Conservation (phyloP, 768 basidiomycete species). For the Mycena polygramma region DNA sequence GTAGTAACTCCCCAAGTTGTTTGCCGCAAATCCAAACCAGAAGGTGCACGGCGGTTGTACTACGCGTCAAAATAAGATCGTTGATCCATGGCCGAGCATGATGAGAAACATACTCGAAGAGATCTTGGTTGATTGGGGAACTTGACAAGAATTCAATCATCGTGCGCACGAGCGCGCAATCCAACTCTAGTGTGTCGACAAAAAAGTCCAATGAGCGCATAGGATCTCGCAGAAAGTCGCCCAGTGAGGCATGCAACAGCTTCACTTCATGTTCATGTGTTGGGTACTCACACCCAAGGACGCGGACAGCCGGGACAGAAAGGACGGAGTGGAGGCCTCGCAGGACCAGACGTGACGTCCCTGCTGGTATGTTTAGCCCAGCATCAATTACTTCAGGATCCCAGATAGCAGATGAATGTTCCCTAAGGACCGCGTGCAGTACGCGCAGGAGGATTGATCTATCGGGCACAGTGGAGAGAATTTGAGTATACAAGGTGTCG, state of each 20-base stretch:
- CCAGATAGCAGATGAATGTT: background rate
- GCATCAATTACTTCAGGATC: conserved; percentile 24
- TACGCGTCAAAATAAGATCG: too few species aligned
- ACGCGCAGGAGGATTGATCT: background rate
- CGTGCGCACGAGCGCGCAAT: background rate
- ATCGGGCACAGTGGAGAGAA: conserved; percentile 3
- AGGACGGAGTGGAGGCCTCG: conserved; percentile 16
- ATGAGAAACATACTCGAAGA: too few species aligned
- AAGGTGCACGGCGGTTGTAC: too few species aligned
- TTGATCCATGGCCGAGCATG: too few species aligned
- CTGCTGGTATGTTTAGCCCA: background rate
- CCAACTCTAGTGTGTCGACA: background rate
- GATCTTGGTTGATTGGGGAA: too few species aligned
- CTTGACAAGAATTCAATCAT: background rate
- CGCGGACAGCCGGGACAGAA: background rate
- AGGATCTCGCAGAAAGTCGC: conserved; percentile 15
- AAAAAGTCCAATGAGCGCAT: conserved; percentile 1
- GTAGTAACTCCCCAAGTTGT: too few species aligned
- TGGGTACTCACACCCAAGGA: too few species aligned
- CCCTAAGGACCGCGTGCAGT: conserved; percentile 5
- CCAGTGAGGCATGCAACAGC: conserved; percentile 7
- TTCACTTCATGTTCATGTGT: background rate
- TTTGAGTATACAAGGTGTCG: conserved; percentile 17
- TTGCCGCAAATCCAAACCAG: too few species aligned
- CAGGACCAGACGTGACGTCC: conserved; percentile 15